Evolutionary conservation across 306 rosid genomes (phyloP), one percentile per base, ranked within the genome.

Genomic region (Malus asiatica): DNA sequence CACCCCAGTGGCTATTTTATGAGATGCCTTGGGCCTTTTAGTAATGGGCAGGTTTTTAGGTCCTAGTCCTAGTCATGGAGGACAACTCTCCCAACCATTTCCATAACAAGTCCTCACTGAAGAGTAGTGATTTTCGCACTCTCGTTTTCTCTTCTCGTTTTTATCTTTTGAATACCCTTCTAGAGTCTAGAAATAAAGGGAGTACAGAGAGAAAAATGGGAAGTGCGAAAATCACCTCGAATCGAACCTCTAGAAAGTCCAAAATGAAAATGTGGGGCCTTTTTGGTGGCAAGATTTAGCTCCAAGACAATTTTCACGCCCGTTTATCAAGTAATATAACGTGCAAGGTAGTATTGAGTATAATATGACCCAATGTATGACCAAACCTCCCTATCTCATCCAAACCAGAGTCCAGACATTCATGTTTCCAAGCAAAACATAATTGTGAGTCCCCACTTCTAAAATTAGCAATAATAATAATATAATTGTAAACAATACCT

Each of bases 261-360:
- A 29, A 15, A 29, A 12, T 30, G 44, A 5, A 64, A 48, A 15
- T 48, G 2, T 15, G 44, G 74, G 74, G 16, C 33, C 7, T 9
- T 57, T n/a, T 71, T n/a, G 27, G 38, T 15, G 38, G 38, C 61
- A 51, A 33, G 1, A 48, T 14, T 48, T 64, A 14, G 33, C 9
- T 72, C 11, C 13, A 57, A 5, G 23, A 8, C 33, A 15, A 23
- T 6, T 25, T 25, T 40, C 45, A 5, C 25, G 19, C 58, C 30
- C 6, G n/a, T 18, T 44, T 19, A 10, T 22, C 23, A 33, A 65
- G 78, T 58, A 8, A 19, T 10, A 64, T 72, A 32, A 11, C 78
- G 82, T 73, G 68, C 78, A 73, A 72, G 82, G 73, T 11, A 71
- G 72, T n/a, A 55, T 11, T 23, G 58, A 20, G 25, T 22, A 57